Conservation (phyloP, 2,329 filamentous ascomycete species). For the Beauveria australis region DNA sequence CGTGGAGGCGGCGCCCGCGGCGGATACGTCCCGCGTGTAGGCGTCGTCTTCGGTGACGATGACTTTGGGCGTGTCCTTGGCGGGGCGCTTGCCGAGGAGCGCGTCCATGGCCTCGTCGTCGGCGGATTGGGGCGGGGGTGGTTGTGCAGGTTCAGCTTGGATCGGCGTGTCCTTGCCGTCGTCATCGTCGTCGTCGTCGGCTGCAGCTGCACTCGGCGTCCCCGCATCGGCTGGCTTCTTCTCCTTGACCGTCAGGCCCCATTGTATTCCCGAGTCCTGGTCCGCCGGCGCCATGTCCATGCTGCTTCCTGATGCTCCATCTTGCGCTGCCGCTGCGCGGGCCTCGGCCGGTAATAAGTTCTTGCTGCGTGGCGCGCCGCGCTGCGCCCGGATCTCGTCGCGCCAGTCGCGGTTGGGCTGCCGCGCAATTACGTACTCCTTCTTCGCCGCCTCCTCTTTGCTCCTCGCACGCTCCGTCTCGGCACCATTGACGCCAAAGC, state of each 20-base stretch:
- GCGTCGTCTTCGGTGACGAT: conserved; percentile 58
- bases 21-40: conserved; percentile 60
- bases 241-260: conserved; percentile 41
- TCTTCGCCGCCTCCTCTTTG: conserved; percentile 18
- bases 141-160: not conserved
- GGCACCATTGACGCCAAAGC: conserved; percentile 37
- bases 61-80: conserved; percentile 36
- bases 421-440: conserved; percentile 47
- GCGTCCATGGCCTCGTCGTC: conserved; percentile 57
- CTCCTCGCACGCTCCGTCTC: conserved; percentile 30
- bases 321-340: not conserved
- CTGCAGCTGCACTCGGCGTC: not conserved
- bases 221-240: conserved; percentile 18
- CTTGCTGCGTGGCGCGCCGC: conserved; percentile 33
- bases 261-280: conserved; percentile 46
- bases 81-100: conserved; percentile 46
- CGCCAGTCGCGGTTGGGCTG: conserved; percentile 57
- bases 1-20: conserved; percentile 66
- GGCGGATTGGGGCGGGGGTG: conserved; percentile 15
- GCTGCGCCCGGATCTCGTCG: conserved; percentile 36
- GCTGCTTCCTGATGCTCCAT: not conserved
- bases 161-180: conserved; percentile 4
- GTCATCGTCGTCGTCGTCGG: conserved; percentile 10
- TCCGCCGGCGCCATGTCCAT: conserved; percentile 32
- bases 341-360: conserved; percentile 50